phyloP scores from a whole-genome alignment of 1,284 basidiomycete species.

The Trichosporon inkin region DNA sequence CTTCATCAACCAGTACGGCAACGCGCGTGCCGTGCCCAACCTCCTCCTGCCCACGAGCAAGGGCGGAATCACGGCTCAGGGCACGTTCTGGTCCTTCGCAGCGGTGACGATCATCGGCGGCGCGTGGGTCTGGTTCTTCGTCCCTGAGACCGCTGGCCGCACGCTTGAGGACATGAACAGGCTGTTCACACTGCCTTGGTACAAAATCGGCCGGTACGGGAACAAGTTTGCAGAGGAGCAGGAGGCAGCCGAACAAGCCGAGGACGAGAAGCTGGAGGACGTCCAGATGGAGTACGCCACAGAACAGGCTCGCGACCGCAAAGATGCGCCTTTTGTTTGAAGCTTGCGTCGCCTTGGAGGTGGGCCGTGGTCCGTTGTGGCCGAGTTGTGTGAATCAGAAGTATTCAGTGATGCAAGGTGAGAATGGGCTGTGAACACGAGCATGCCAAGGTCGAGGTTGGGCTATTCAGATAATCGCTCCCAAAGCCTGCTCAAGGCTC shows the following conservation, averaged over 20 bases:
- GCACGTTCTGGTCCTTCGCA: slow-evolving; percentile 34
- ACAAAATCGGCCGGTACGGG: slow-evolving; percentile 16
- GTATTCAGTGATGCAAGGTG: too few species aligned
- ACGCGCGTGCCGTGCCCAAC: slow-evolving; percentile 19
- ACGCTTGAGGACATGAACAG: slow-evolving; percentile 23
- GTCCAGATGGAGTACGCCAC: neutral
- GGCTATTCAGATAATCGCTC: too few species aligned
- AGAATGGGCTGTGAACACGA: too few species aligned
- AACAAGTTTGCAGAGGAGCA: slow-evolving; percentile 11
- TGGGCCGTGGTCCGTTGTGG: too few species aligned
- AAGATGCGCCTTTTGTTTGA: neutral
- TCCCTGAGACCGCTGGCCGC: slow-evolving; percentile 30
- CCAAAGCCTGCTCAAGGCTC: too few species aligned
- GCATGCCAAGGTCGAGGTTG: too few species aligned
- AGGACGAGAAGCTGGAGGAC: slow-evolving; percentile 6
- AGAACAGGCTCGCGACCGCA: neutral
- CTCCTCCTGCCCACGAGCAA: slow-evolving; percentile 6
- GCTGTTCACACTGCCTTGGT: slow-evolving; percentile 22
- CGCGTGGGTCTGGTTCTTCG: slow-evolving; percentile 29
- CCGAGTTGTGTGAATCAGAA: too few species aligned
- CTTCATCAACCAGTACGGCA: slow-evolving; percentile 16
- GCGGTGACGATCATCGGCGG: slow-evolving; percentile 23
- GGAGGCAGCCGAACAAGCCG: slow-evolving; percentile 13
- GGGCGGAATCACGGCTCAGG: slow-evolving; percentile 17
- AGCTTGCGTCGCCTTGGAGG: too few species aligned